phyloP scores from a whole-genome alignment of 2,329 filamentous ascomycete genomes.

The Keithomyces neogunnii region DNA sequence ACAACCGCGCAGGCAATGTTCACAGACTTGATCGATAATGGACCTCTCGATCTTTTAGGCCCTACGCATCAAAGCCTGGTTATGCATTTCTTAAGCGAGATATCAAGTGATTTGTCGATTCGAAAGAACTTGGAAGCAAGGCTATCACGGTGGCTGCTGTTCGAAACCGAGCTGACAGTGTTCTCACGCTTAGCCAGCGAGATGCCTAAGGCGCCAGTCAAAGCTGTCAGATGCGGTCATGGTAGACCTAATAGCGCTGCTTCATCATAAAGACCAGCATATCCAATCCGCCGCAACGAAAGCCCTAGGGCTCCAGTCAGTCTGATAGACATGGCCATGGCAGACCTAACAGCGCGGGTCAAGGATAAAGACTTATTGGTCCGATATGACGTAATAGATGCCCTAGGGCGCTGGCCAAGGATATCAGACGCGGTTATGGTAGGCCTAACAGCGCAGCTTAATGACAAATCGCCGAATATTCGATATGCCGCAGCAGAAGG shows the following conservation, averaged over 20 bases:
- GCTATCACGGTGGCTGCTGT: background rate
- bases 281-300: background rate
- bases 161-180: background rate
- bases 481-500: background rate
- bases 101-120: background rate
- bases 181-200: background rate
- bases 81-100: background rate
- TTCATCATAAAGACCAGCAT: background rate
- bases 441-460: background rate
- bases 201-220: background rate
- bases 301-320: background rate
- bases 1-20: background rate
- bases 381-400: background rate
- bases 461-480: background rate
- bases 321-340: background rate
- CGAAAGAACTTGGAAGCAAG: background rate
- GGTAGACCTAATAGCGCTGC: background rate
- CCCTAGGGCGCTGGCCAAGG: background rate
- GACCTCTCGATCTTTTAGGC: constrained; percentile 1
- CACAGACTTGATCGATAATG: background rate
- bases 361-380: background rate
- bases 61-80: constrained; percentile 2
- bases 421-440: background rate
- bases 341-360: background rate
- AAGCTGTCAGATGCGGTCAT: background rate